A percentile compares a stretch with the other conserved stretches of the same genome.
Evolutionary conservation across 225 moss, liverwort and hornwort species (phyloP).

Genomic region (Physcomitrium patens): DNA sequence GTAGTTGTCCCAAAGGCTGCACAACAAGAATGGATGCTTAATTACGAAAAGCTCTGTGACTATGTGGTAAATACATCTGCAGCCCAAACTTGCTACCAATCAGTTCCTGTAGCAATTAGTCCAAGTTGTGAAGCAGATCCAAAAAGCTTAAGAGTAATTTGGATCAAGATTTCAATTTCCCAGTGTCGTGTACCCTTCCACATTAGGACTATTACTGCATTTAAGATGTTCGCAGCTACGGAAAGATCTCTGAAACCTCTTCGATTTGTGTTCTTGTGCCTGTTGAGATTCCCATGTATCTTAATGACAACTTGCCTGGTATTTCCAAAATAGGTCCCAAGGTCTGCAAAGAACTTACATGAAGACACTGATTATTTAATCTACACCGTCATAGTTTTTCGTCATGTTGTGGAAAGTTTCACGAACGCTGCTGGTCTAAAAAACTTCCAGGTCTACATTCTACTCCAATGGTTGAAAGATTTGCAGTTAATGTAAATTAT

Average conservation of each 20-base stretch:
- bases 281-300: not conserved
- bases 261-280: not conserved
- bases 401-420: constrained; percentile 66
- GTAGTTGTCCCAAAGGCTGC: constrained; percentile 70
- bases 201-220: not conserved
- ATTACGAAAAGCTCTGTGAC: constrained; percentile 59
- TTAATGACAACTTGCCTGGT: not conserved
- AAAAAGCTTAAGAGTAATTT: not conserved
- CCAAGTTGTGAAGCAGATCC: not conserved
- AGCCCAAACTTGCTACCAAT: constrained; percentile 6
- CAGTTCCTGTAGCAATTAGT: not conserved
- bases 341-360: constrained; percentile 64
- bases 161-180: not conserved
- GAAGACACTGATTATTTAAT: constrained; percentile 76
- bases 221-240: not conserved
- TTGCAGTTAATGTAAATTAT: not conserved
- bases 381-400: constrained; percentile 65
- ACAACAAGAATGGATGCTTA: constrained; percentile 70
- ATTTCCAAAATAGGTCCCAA: constrained; percentile 49
- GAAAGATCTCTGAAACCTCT: not conserved
- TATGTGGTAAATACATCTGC: constrained; percentile 57
- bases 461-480: not conserved
- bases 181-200: not conserved
- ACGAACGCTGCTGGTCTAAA: constrained; percentile 56
- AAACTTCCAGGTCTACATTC: constrained; percentile 55